These are phyloP conservation scores for Erucastrum elatum DNA, from an alignment of 345 rosid genomes.

Conservation along the genomic window DNA sequence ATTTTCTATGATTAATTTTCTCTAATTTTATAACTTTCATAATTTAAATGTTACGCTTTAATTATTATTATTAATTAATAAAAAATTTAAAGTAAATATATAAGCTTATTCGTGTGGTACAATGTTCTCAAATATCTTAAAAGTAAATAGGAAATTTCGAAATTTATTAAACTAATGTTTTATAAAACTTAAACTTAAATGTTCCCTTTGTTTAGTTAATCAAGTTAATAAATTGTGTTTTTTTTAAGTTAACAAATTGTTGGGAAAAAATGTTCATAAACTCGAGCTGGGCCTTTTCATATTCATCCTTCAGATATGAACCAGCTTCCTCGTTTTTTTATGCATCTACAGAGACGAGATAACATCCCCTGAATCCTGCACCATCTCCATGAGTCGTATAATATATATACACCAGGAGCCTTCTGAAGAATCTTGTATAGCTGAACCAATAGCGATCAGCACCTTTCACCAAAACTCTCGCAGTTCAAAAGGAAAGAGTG, in stretches of 20 bases:
- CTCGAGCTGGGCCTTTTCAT: slow-evolving; percentile 60
- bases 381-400: no score
- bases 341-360: slow-evolving; percentile 68
- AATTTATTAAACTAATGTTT: no score
- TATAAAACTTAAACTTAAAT: no score
- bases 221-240: no score
- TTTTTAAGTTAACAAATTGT: neutral
- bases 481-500: neutral
- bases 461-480: slow-evolving; percentile 46
- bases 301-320: slow-evolving; percentile 56
- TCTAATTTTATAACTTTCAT: no score
- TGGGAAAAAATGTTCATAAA: slow-evolving; percentile 9
- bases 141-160: no score
- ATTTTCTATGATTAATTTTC: neutral
- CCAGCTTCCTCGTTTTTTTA: slow-evolving; percentile 61
- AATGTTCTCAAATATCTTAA: no score
- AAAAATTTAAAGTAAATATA: no score
- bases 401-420: slow-evolving; percentile 63
- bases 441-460: slow-evolving; percentile 73
- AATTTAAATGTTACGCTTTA: no score
- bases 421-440: slow-evolving; percentile 63
- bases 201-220: neutral
- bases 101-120: no score
- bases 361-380: slow-evolving; percentile 91
- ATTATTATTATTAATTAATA: no score